A percentile compares a stretch with the other conserved stretches of the same genome.
phyloP scores from a whole-genome alignment of 208 protist genomes.

The Crithidia fasciculata region DNA sequence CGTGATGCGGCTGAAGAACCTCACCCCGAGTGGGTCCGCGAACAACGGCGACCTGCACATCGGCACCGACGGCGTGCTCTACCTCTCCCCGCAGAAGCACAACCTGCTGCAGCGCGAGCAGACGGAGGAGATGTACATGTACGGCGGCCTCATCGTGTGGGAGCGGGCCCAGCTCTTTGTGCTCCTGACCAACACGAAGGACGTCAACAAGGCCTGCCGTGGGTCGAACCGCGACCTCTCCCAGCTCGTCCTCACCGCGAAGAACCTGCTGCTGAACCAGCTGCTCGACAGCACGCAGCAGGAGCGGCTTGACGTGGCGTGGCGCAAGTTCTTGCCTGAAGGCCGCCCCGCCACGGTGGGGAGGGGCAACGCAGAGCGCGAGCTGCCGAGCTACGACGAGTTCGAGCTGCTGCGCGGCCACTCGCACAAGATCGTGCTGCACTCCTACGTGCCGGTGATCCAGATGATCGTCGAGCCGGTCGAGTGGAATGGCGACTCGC shows the following conservation, averaged over 20 bases:
- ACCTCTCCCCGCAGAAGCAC: constrained; percentile 31
- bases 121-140: constrained; percentile 52
- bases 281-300: constrained; percentile 79
- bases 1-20: constrained; percentile 57
- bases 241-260: constrained; percentile 48
- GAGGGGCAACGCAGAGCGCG: constrained; percentile 18
- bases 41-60: constrained; percentile 31
- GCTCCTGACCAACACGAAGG: constrained; percentile 42
- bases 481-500: constrained; percentile 36
- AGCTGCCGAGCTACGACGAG: constrained; percentile 53
- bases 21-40: constrained; percentile 26
- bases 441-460: constrained; percentile 38
- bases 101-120: constrained; percentile 31
- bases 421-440: constrained; percentile 40
- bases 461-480: constrained; percentile 42
- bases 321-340: constrained; percentile 49
- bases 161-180: constrained; percentile 71
- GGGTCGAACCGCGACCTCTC: constrained; percentile 47
- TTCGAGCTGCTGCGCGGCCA: constrained; percentile 44
- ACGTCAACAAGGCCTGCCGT: constrained; percentile 15
- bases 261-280: constrained; percentile 56
- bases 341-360: neutral
- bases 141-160: constrained; percentile 74
- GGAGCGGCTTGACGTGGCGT: constrained; percentile 61
- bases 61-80: constrained; percentile 25